Base-by-base conservation (phyloP, 306 rosid genomes). In the Lagenaria siceraria region DNA sequence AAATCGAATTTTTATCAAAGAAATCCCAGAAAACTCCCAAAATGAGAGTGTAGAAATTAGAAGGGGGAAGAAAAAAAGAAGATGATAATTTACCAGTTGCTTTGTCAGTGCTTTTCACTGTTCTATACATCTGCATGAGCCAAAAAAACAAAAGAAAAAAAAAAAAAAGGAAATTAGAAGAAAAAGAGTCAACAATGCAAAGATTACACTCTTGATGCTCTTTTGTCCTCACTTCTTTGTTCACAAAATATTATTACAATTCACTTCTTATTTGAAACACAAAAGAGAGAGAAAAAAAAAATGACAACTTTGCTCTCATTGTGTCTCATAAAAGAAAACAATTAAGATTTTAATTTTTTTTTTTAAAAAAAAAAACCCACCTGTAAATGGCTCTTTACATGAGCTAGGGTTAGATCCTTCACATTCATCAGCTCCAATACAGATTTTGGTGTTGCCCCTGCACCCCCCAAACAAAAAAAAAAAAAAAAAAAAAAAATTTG, bases 351-450 rank as follows among this genome's bases (percentile, higher is more conserved):
- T n/a, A n/a, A n/a, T n/a, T n/a, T n/a, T n/a, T n/a, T n/a, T n/a
- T n/a, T 46, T 10, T 46, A 4, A 5, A 43, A 43, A 10, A 43
- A 51, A 51, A 61, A 43, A 27, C 89, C 84, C 87, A 93, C 98
- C 98, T 93, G 98, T 82, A 93, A 89, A 84, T 93, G 98, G 83
- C 98, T 93, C 90, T 93, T 93, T 82, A 93, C 98, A 80, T 93
- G 98, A 80, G 98, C 92, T 84, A 93, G 95, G 87, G 97, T 93
- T 86, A 93, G 91, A 86, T 93, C 97, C 80, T 91, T 93, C 18
- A 93, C 98, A 84, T 91, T 91, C 96, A 93, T 91, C 81, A 93
- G 84, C 87, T 93, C 98, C 80, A 91, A 83, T 59, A 93, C 98
- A 17, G 98, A 93, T 84, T 93, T 93, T 4, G 98, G 98, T 8